Conservation (phyloP, 306 rosid species). For the Vigna hirtella region DNA sequence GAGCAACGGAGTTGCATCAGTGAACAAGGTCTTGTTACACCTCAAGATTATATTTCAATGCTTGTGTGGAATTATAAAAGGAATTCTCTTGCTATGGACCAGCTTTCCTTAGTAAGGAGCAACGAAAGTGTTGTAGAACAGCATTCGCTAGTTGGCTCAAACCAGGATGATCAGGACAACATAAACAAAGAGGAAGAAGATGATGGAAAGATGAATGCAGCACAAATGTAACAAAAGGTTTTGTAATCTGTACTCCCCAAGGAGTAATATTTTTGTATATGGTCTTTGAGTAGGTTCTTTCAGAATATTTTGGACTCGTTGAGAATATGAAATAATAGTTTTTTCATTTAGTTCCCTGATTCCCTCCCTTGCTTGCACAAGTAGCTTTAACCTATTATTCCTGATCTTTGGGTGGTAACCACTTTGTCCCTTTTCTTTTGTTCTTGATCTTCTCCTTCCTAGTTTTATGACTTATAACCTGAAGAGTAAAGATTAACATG, state of each 20-base stretch:
- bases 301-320: neutral
- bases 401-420: neutral
- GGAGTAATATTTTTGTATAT: neutral
- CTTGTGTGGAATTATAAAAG: constrained; percentile 98
- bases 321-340: neutral
- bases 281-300: constrained; percentile 30
- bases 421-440: neutral
- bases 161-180: constrained; percentile 51
- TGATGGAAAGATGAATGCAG: constrained; percentile 49
- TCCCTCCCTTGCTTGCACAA: neutral
- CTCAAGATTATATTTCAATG: constrained; percentile 93
- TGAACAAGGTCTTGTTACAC: constrained; percentile 88
- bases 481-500: constrained; percentile 13
- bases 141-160: constrained; percentile 52
- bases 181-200: constrained; percentile 51
- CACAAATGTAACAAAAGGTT: constrained; percentile 53
- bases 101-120: constrained; percentile 53
- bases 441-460: constrained; percentile 4
- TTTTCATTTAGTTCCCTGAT: neutral
- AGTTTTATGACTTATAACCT: neutral
- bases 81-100: constrained; percentile 64
- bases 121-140: constrained; percentile 39
- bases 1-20: constrained; percentile 65
- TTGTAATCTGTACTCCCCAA: constrained; percentile 32
- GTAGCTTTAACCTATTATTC: neutral